Evolutionary conservation across 495 filamentous ascomycete genomes (phyloP), one percentile per base, ranked within the genome.

Genomic region (Cryomyces antarcticus): DNA sequence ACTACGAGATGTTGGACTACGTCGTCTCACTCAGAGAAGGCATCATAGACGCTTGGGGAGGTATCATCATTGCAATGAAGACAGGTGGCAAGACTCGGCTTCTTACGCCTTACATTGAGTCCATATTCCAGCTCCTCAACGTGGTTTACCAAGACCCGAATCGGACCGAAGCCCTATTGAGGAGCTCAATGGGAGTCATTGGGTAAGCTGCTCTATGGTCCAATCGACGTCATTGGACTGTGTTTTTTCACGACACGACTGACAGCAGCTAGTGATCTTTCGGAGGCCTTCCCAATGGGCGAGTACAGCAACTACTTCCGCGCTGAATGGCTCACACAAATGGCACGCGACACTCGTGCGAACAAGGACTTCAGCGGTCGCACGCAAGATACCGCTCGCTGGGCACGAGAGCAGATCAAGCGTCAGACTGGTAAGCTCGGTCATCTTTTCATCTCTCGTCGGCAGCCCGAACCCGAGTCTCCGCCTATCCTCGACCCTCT

Each of bases 21-120:
- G 75, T 97, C 48, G 72, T 92, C 48, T 92, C 86, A 11, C 72
- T 97, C 41, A 76, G 89, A 44, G 89, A 97, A 57, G 89, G 88
- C 52, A 93, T 96, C 45, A 93, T 95, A 82, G 89, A 97, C 71
- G 89, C 89, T 11, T 97, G 93, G 84, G 86, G 82, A 56, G 89
- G 89, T 52, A 86, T 88, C 38, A 80, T 97, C 47, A 72, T 86
- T 56, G 84, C 89, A 30, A 81, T 95, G 76, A 93, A 88, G 71
- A 62, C 69, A 39, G 77, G 67, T 39, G 70, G 70, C 61, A 85
- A 86, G 60, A 72, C 79, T 85, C 61, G 58, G 75, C 62, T 17
- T 38, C 5, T 97, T 34, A 67, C 73, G 49, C 80, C 73, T 17
- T 93, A 80, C 48, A 71, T 96, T 24, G 71, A 82, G 50, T 77